These are phyloP conservation scores for Aureobasidium sp. DNA, from an alignment of 2,329 filamentous ascomycete genomes.

Conservation along the genomic window DNA sequence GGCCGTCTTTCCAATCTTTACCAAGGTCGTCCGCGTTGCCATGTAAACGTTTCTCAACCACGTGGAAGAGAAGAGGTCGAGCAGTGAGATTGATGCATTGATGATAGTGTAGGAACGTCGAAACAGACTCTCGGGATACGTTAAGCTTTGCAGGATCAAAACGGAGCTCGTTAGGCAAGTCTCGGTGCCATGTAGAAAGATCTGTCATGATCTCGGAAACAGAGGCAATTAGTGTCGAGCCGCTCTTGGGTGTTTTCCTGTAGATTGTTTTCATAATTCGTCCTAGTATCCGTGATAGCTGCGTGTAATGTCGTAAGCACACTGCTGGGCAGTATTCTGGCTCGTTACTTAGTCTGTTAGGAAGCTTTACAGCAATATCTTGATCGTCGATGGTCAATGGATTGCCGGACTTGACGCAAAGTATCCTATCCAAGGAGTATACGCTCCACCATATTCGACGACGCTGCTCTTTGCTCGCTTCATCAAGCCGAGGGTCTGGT, in stretches of 20 bases:
- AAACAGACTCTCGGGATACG: constrained; percentile 45
- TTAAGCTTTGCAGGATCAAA: constrained; percentile 17
- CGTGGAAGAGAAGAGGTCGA: constrained; percentile 47
- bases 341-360: constrained; percentile 32
- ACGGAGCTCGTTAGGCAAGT: constrained; percentile 40
- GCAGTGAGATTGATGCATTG: constrained; percentile 54
- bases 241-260: constrained; percentile 41
- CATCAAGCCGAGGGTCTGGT: constrained; percentile 32
- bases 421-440: constrained; percentile 48
- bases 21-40: constrained; percentile 21
- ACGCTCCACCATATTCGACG: constrained; percentile 51
- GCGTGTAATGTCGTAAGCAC: constrained; percentile 46
- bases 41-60: constrained; percentile 44
- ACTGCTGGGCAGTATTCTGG: constrained; percentile 40
- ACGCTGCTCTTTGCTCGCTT: constrained; percentile 41
- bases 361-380: constrained; percentile 42
- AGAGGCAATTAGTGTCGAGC: constrained; percentile 42
- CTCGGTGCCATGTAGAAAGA: constrained; percentile 44
- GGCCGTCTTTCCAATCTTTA: constrained; percentile 41
- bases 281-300: constrained; percentile 47
- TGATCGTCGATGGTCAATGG: constrained; percentile 50
- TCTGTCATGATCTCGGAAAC: constrained; percentile 46
- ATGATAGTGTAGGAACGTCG: constrained; percentile 49
- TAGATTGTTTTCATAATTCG: constrained; percentile 46
- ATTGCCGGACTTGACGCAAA: constrained; percentile 49